Base-by-base conservation (phyloP, 768 basidiomycete species). In the Naematelia aurantialba region DNA sequence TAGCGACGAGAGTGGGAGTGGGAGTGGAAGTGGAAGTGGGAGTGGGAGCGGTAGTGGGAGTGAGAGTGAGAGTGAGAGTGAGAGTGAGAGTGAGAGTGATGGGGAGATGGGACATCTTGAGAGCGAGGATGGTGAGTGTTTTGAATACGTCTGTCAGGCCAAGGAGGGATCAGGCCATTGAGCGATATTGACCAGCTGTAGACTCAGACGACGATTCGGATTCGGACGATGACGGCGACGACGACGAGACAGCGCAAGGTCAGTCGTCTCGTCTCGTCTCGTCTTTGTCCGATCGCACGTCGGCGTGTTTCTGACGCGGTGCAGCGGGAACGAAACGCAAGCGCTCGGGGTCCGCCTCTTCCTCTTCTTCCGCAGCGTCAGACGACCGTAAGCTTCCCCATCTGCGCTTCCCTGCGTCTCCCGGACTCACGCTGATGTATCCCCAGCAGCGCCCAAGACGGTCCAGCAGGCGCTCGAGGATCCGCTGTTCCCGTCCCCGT, bases 371-470 rank as follows among this genome's bases (percentile, higher is more conserved):
- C 17, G 34, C 21, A 11, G 55, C 24, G 14, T n/a, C 24, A 11
- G 27, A 25, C 3, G 44, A 48, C 34, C 42, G 55, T 27, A 47
- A 25, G 45, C 29, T n/a, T 4, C 11, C 3, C n/a, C 17, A 11
- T 31, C 25, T 19, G 24, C 55, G 46, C 24, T 14, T 24, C 42
- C 17, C n/a, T 27, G 5, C 24, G 59, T 27, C 39, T 54, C 24
- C 5, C 31, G 10, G 4, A n/a, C 45, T 14, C 48, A 53, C 14
- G 44, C n/a, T 13, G 51, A 24, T 42, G 13, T 21, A 14, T 24
- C 10, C n/a, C 22, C 30, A 66, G 62, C 60, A 29, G 58, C 62
- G 51, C 62, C 68, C 3, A 66, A 67, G 31, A 48, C 66, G 4
- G 24, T 72, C 26, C 55, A 67, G 46, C 51, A 61, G 45, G 67